phyloP scores from a whole-genome alignment of 768 basidiomycete species.

The Leucocoprinus sp. region DNA sequence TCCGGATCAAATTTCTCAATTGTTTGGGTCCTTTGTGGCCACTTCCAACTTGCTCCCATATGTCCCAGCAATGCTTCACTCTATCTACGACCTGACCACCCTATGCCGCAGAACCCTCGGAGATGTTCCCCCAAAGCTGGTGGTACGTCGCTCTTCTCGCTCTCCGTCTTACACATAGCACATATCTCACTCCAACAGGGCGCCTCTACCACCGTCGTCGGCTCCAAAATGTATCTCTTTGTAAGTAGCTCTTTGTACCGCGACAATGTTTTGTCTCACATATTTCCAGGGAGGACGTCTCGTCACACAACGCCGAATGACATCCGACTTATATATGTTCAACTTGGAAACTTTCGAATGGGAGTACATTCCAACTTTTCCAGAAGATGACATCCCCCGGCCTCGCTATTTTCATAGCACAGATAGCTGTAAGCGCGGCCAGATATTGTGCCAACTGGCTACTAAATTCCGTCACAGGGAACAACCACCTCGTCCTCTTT shows the following conservation, averaged over 20 bases:
- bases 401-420: slow-evolving; percentile 94
- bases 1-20: slow-evolving; percentile 14
- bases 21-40: slow-evolving; percentile 12
- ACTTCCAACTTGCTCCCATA: slow-evolving; percentile 8
- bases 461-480: slow-evolving; percentile 44
- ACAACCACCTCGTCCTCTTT: slow-evolving; percentile 84
- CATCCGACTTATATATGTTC: slow-evolving; percentile 84
- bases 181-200: slow-evolving; percentile 39
- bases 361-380: slow-evolving; percentile 54
- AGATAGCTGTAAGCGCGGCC: slow-evolving; percentile 57
- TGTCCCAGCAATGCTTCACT: slow-evolving; percentile 44
- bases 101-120: slow-evolving; percentile 77
- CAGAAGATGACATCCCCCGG: slow-evolving; percentile 65
- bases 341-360: slow-evolving; percentile 77
- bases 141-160: slow-evolving; percentile 53
- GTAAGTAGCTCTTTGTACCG: slow-evolving; percentile 34
- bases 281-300: slow-evolving; percentile 68
- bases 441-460: background rate
- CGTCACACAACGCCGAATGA: slow-evolving; percentile 82
- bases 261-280: background rate
- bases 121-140: slow-evolving; percentile 82
- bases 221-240: slow-evolving; percentile 85
- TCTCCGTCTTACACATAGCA: background rate
- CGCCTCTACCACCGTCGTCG: slow-evolving; percentile 85
- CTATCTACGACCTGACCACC: slow-evolving; percentile 85